Base-by-base conservation (phyloP, 2,329 filamentous ascomycete genomes). In the Verticillium nubilum region DNA sequence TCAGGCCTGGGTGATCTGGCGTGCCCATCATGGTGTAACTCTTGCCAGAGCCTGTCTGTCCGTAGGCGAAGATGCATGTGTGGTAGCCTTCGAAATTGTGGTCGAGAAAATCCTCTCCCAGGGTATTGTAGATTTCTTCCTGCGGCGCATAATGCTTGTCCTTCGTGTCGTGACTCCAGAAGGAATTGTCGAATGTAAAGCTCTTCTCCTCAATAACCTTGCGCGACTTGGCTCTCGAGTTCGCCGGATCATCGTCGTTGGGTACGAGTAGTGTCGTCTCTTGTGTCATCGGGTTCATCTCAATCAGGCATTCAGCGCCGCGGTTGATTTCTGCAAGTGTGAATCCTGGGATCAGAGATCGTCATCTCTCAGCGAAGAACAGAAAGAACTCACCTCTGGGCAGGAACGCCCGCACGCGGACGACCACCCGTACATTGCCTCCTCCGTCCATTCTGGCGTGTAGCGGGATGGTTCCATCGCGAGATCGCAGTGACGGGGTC, bases 1-100 rank as follows among this genome's bases (percentile, higher is more conserved):
- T 99, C 59, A 99, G 81, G 4, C 95, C 95, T 0, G 92, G 92
- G 66, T 96, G 86, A 29, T 95, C 90, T 5, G 88, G 81, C 1
- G 83, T 87, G 52, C 95, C 95, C 95, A 99, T 99, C 86, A 90
- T 99, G 50, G 95, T 97, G 76, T 98, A 99, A 72, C 91, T 96
- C 79, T 99, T 99, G 57, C 95, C 95, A 0, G 93, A 96, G 26
- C 95, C 95, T 0, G 95, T 99, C 79, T 99, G 95, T 12, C 95
- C 95, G 70, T 99, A 98, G 62, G 95, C 95, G 71, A 99, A 98
- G 67, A 99, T 99, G 74, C 95, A 99, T 0, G 95, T 99, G 76
- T 99, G 94, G 78, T 99, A 99, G 64, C 95, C 95, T 72, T 97
- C 93, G 69, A 99, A 99, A 77, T 99, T 99, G 82, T 99, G 95